These are phyloP conservation scores for Globisporangium alternatum DNA, from an alignment of 352 stramenopile genomes.

Conservation along the genomic window DNA sequence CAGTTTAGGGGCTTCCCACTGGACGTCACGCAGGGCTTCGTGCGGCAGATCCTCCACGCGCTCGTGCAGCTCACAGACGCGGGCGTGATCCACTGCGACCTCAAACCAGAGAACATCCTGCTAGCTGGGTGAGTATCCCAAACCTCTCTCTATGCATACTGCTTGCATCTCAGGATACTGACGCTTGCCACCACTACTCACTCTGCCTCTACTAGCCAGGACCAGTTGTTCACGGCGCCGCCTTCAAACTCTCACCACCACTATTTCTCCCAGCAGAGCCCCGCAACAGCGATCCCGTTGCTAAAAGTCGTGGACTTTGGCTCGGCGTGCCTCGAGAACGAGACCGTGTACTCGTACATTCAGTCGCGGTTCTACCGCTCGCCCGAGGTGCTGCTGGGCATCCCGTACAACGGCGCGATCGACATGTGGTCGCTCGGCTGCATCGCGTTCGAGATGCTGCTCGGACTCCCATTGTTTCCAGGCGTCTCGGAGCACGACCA, in stretches of 20 bases:
- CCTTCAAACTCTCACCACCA: neutral
- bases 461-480: constrained; percentile 93
- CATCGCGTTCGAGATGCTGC: constrained; percentile 90
- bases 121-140: constrained; percentile 42
- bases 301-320: constrained; percentile 98
- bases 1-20: constrained; percentile 83
- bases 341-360: constrained; percentile 94
- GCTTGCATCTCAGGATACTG: neutral
- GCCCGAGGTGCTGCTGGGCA: constrained; percentile 63
- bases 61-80: constrained; percentile 81
- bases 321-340: constrained; percentile 80
- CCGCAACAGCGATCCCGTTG: constrained; percentile 15
- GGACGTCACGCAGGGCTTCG: constrained; percentile 89
- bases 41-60: constrained; percentile 89
- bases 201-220: constrained; percentile 48
- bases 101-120: constrained; percentile 97
- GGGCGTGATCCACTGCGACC: constrained; percentile 97
- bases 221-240: constrained; percentile 45
- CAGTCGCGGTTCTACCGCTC: constrained; percentile 93
- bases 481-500: constrained; percentile 93
- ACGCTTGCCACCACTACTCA: too few relatives aligned
- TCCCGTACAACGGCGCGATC: constrained; percentile 51
- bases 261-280: neutral
- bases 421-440: constrained; percentile 66
- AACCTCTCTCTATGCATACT: neutral